A percentile compares a stretch with the other conserved stretches of the same genome.
Conservation (phyloP, 371 early-diverging fungal species). For the Rhizopus stolonifer region DNA sequence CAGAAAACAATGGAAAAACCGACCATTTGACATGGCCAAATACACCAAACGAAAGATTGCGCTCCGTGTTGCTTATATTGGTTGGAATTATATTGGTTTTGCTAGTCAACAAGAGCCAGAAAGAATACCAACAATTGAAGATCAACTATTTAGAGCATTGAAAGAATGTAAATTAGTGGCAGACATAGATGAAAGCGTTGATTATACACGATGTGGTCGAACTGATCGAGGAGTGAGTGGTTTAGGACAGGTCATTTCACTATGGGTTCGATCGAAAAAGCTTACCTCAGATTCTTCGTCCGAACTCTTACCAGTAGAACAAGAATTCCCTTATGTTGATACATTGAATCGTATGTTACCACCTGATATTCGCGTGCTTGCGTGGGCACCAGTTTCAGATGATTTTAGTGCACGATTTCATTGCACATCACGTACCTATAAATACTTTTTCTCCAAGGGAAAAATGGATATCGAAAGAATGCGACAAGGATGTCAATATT, state of each 20-base stretch:
- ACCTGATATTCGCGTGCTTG: conserved; percentile 84
- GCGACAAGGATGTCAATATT: conserved; percentile 69
- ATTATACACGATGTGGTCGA: conserved; percentile 86
- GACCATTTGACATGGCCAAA: conserved; percentile 78
- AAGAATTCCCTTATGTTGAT: conserved; percentile 78
- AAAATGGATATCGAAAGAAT: conserved; percentile 69
- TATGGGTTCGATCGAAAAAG: conserved; percentile 74
- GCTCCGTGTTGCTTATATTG: conserved; percentile 88
- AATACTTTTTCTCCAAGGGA: conserved; percentile 84
- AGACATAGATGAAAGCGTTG: conserved; percentile 49
- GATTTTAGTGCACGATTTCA: conserved; percentile 89
- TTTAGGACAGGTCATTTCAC: conserved; percentile 85
- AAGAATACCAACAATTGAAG: conserved; percentile 77
- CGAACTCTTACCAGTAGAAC: conserved; percentile 19
- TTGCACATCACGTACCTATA: conserved; percentile 85
- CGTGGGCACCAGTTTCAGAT: conserved; percentile 84
- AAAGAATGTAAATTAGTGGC: conserved; percentile 70
- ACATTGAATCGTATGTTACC: conserved; percentile 88
- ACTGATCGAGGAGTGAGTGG: conserved; percentile 97
- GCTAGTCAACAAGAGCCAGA: conserved; percentile 64
- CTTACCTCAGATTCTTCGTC: conserved; percentile 17
- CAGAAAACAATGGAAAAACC: conserved; percentile 29
- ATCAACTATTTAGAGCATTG: conserved; percentile 78
- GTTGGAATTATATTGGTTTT: conserved; percentile 90
- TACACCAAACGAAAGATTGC: conserved; percentile 82